Conservation (phyloP, 2,329 filamentous ascomycete species). For the Botrytis medusae region DNA sequence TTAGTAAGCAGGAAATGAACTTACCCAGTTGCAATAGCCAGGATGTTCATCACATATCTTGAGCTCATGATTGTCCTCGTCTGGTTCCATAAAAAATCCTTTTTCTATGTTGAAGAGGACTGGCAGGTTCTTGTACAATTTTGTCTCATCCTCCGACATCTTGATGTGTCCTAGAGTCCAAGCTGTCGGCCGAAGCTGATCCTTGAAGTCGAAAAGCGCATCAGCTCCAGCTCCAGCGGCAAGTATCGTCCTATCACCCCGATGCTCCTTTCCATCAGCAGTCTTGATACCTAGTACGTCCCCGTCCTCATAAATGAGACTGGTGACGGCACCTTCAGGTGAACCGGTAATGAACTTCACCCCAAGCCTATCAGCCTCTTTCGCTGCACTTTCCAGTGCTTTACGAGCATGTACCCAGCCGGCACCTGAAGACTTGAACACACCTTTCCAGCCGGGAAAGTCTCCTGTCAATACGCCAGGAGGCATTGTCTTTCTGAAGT, state of each 20-base stretch:
- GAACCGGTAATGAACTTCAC: constrained; percentile 48
- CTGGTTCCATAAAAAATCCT: constrained; percentile 52
- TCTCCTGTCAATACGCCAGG: constrained; percentile 50
- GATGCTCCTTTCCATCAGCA: constrained; percentile 44
- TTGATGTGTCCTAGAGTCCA: constrained; percentile 54
- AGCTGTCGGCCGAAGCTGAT: constrained; percentile 53
- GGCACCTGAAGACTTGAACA: constrained; percentile 46
- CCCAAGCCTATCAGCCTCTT: constrained; percentile 48
- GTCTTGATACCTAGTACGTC: constrained; percentile 47
- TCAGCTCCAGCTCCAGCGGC: constrained; percentile 51
- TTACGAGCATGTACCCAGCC: constrained; percentile 56
- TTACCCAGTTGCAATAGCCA: constrained; percentile 52
- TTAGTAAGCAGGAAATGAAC: not conserved
- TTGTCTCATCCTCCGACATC: constrained; percentile 47
- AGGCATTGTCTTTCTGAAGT: constrained; percentile 53
- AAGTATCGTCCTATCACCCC: constrained; percentile 48
- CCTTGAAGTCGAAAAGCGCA: constrained; percentile 49
- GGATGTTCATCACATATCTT: constrained; percentile 58
- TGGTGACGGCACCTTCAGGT: constrained; percentile 41
- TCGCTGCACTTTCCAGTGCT: constrained; percentile 47
- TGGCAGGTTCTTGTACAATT: constrained; percentile 48
- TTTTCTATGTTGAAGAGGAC: constrained; percentile 51
- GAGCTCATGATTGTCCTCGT: constrained; percentile 47
- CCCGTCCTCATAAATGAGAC: constrained; percentile 42
- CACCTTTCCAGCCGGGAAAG: constrained; percentile 53